These are phyloP conservation scores for Pyrus betulifolia DNA, from an alignment of 306 rosid genomes.

Conservation along the genomic window DNA sequence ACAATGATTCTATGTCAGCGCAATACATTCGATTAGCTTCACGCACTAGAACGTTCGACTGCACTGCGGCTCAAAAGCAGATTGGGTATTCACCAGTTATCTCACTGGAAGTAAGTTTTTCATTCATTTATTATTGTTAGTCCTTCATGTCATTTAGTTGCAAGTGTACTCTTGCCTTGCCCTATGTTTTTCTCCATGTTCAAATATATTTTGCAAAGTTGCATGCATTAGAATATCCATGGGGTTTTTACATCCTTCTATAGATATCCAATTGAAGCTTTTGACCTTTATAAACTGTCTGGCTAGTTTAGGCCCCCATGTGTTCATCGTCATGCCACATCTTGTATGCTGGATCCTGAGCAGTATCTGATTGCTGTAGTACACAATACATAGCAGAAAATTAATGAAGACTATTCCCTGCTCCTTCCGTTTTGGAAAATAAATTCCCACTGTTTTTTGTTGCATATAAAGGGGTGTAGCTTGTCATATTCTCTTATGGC, in stretches of 20 bases:
- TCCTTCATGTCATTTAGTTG: not conserved
- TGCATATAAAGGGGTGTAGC: not conserved
- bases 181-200: not conserved
- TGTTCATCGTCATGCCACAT: not conserved
- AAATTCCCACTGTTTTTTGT: not conserved
- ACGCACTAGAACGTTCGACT: conserved; percentile 53
- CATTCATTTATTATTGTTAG: not conserved
- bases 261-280: not conserved
- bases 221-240: too few species aligned
- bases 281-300: not conserved
- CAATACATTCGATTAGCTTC: conserved; percentile 56
- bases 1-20: conserved; percentile 40
- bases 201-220: too few species aligned
- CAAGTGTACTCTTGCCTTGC: not conserved
- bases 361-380: not conserved
- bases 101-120: conserved; percentile 53
- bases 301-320: not conserved
- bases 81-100: conserved; percentile 65
- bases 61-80: conserved; percentile 55
- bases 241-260: not conserved
- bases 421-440: not conserved
- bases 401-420: not conserved
- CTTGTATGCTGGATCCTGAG: not conserved
- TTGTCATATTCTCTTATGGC: conserved; percentile 1
- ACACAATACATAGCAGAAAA: not conserved